Evolutionary conservation across 1,139 yeast species (phyloP).

Genomic region (Blastobotrys persicus): DNA sequence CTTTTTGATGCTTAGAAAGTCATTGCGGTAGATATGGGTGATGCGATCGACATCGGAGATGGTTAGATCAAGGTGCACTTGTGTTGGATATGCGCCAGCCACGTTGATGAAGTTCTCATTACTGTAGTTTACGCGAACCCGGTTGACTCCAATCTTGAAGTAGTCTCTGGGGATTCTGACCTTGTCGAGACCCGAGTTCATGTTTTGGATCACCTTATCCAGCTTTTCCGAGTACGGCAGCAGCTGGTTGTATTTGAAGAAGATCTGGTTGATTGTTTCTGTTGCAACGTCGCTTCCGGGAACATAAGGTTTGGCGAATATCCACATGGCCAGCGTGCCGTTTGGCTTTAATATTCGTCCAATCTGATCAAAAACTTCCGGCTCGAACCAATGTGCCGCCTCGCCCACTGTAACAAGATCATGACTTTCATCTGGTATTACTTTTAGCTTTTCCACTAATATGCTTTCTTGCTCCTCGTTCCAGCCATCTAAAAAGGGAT

Average conservation of each 20-base stretch:
- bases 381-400: conserved; percentile 8
- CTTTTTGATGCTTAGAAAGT: conserved; percentile 6
- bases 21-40: conserved; percentile 5
- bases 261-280: conserved; percentile 8
- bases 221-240: conserved; percentile 5
- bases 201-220: conserved; percentile 6
- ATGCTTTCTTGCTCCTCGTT: neutral
- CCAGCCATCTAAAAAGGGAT: neutral
- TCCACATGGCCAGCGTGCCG: conserved; percentile 8
- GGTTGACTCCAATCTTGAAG: conserved; percentile 6
- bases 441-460: neutral
- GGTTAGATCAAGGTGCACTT: conserved; percentile 2
- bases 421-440: conserved; percentile 1
- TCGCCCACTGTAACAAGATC: conserved; percentile 5
- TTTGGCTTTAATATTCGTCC: conserved; percentile 7
- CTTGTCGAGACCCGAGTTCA: conserved; percentile 7
- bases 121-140: conserved; percentile 3
- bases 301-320: conserved; percentile 4
- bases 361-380: conserved; percentile 2
- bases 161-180: conserved; percentile 3
- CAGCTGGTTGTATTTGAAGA: conserved; percentile 8
- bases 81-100: conserved; percentile 1
- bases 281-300: conserved; percentile 7
- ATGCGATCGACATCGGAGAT: conserved; percentile 4
- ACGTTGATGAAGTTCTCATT: conserved; percentile 7